These are phyloP conservation scores for Aeschynomene evenia DNA, from an alignment of 306 rosid genomes.

Conservation along the genomic window DNA sequence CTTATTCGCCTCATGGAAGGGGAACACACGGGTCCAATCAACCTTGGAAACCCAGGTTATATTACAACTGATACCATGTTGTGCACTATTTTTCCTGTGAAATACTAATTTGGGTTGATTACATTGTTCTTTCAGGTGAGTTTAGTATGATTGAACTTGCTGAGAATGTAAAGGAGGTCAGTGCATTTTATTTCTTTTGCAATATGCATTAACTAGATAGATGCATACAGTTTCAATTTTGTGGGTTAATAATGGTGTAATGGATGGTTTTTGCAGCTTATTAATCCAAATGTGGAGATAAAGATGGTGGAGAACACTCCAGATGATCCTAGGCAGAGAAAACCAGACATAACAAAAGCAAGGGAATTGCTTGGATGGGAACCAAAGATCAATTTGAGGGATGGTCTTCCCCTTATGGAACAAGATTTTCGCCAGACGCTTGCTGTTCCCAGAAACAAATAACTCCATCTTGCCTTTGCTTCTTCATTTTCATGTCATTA, in stretches of 20 bases:
- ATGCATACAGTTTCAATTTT: neutral
- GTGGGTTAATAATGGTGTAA: neutral
- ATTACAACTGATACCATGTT: neutral
- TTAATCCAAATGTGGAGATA: conserved; percentile 70
- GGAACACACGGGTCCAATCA: conserved; percentile 76
- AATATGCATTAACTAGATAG: no score
- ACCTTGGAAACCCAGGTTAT: conserved; percentile 82
- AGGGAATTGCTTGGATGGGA: conserved; percentile 77
- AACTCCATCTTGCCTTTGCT: neutral
- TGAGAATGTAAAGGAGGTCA: conserved; percentile 86
- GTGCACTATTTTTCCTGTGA: neutral
- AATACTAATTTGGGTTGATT: conserved; percentile 3
- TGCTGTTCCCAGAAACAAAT: conserved; percentile 49
- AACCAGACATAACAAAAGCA: conserved; percentile 76
- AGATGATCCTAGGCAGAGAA: conserved; percentile 78
- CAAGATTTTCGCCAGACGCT: conserved; percentile 75
- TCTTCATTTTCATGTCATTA: neutral
- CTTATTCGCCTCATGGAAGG: conserved; percentile 83
- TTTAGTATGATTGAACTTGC: conserved; percentile 95
- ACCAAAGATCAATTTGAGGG: conserved; percentile 65
- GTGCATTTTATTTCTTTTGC: conserved; percentile 27
- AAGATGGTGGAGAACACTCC: conserved; percentile 83
- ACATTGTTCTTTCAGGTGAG: conserved; percentile 58
- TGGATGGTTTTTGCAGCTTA: conserved; percentile 57
- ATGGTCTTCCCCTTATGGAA: conserved; percentile 87